These are phyloP conservation scores for Melampsora americana DNA, from an alignment of 1,284 basidiomycete genomes.

Conservation along the genomic window DNA sequence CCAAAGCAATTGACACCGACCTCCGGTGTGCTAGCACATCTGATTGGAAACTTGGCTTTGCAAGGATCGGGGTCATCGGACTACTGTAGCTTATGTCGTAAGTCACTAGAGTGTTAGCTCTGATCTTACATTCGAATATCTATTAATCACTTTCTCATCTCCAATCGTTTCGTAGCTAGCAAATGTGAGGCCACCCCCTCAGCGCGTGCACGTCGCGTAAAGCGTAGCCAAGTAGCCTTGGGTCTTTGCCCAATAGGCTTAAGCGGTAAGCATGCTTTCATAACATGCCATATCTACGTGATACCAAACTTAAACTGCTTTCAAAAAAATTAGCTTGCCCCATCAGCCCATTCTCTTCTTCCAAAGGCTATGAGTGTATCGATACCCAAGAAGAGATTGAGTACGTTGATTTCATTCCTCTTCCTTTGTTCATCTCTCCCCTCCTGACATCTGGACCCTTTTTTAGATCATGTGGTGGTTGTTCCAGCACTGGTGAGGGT, in stretches of 20 bases:
- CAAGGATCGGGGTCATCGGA: conserved; percentile 7
- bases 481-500: conserved; percentile 36
- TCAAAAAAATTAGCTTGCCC: conserved; percentile 13
- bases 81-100: conserved; percentile 37
- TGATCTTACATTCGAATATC: neutral
- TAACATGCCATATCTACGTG: too few species aligned
- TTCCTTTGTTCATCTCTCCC: neutral
- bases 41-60: conserved; percentile 25
- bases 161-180: neutral
- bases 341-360: conserved; percentile 28
- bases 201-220: neutral
- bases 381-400: conserved; percentile 22
- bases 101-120: neutral
- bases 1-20: conserved; percentile 32
- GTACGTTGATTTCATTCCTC: neutral
- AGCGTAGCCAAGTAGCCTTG: conserved; percentile 10
- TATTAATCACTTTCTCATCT: neutral
- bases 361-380: conserved; percentile 33
- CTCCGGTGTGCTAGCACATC: conserved; percentile 6
- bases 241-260: conserved; percentile 31
- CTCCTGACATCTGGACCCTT: neutral
- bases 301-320: neutral
- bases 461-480: conserved; percentile 32
- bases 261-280: conserved; percentile 3
- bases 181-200: conserved; percentile 12